Conservation (phyloP, 1,284 basidiomycete genomes). For the Irpex lacteus region DNA sequence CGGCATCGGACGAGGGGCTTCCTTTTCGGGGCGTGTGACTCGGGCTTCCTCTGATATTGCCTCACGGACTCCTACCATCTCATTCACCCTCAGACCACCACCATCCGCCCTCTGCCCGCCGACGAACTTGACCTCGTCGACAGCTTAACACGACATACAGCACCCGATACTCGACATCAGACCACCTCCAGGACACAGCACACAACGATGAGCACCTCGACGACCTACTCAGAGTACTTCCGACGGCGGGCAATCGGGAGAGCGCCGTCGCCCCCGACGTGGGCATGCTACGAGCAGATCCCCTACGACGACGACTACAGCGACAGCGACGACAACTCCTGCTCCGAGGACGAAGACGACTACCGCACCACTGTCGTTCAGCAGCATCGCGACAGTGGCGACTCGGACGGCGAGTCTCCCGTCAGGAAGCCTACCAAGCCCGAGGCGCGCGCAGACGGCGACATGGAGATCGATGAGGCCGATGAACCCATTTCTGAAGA, state of each 20-base stretch:
- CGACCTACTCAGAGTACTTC: conserved; percentile 48
- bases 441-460: conserved; percentile 41
- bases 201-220: conserved; percentile 17
- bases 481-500: conserved; percentile 40
- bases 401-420: conserved; percentile 30
- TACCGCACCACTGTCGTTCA: conserved; percentile 31
- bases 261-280: conserved; percentile 76
- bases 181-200: conserved; percentile 10
- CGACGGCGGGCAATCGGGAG: conserved; percentile 71
- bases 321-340: conserved; percentile 48
- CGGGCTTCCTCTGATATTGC: conserved; percentile 15
- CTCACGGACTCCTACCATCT: conserved; percentile 12
- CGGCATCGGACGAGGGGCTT: conserved; percentile 13
- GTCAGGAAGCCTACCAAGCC: conserved; percentile 26
- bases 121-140: neutral
- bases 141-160: neutral
- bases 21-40: conserved; percentile 23
- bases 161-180: neutral
- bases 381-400: conserved; percentile 13
- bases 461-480: conserved; percentile 55
- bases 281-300: conserved; percentile 86
- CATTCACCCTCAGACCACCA: conserved; percentile 22
- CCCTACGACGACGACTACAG: conserved; percentile 49
- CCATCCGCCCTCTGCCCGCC: conserved; percentile 17
- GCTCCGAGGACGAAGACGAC: conserved; percentile 72